A percentile compares a stretch with the other conserved stretches of the same genome.
Conservation (phyloP, 805 yeast species). For the Kuraishia molischiana region DNA sequence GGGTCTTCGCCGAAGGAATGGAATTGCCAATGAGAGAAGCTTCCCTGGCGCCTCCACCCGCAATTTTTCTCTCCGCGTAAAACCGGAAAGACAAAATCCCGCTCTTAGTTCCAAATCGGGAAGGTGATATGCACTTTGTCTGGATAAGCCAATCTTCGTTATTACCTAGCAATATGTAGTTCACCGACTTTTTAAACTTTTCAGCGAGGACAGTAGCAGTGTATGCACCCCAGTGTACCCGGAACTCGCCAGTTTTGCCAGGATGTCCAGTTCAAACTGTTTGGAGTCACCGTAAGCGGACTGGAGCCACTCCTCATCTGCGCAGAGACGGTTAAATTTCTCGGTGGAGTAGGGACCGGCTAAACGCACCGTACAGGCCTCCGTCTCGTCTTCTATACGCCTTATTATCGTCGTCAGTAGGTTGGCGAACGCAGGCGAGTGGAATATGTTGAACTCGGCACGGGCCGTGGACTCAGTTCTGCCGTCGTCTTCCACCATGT, state of each 20-base stretch:
- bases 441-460: constrained; percentile 28
- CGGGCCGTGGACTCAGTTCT: constrained; percentile 14
- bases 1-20: no score
- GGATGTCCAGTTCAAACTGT: constrained; percentile 21
- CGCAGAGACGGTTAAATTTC: constrained; percentile 23
- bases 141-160: no score
- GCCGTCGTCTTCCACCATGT: constrained; percentile 17
- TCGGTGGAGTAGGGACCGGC: constrained; percentile 44
- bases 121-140: no score
- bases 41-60: no score
- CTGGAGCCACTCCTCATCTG: constrained; percentile 8
- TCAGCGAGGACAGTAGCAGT: constrained; percentile 43
- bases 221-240: constrained; percentile 42
- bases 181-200: no score
- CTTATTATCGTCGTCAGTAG: constrained; percentile 33
- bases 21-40: no score
- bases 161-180: no score
- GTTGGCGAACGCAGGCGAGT: constrained; percentile 41
- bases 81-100: no score
- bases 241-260: constrained; percentile 26
- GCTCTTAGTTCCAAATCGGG: no score
- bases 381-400: constrained; percentile 31
- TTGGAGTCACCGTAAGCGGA: not conserved
- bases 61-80: no score
- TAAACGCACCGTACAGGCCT: constrained; percentile 25